Evolutionary conservation across 345 rosid genomes (phyloP).

Genomic region (Pistacia atlantica): DNA sequence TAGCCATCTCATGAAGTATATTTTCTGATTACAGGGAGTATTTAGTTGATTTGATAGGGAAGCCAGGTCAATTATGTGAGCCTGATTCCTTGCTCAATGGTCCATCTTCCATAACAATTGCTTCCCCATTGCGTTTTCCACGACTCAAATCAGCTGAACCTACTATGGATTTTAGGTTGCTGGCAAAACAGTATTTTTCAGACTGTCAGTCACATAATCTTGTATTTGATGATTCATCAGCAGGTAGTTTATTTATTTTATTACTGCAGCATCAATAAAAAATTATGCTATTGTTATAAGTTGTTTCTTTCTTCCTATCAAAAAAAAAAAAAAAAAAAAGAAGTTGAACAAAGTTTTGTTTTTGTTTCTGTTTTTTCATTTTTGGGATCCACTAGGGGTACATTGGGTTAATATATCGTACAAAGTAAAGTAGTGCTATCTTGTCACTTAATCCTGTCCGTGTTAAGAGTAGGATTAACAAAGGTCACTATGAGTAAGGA

Average conservation of each 20-base stretch:
- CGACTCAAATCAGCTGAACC: slow-evolving; percentile 68
- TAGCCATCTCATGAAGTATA: slow-evolving; percentile 26
- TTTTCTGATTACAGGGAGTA: slow-evolving; percentile 79
- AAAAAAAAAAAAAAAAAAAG: too few species aligned
- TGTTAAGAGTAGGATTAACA: not conserved
- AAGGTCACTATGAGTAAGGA: not conserved
- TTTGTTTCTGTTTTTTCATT: not conserved
- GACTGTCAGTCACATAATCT: slow-evolving; percentile 79
- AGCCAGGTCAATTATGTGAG: slow-evolving; percentile 87
- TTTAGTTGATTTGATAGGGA: slow-evolving; percentile 87
- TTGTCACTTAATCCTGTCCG: not conserved
- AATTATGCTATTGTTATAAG: not conserved
- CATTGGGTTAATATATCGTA: not conserved
- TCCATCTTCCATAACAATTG: slow-evolving; percentile 87
- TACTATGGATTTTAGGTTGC: slow-evolving; percentile 68
- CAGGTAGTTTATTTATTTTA: slow-evolving; percentile 52
- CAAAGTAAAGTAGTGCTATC: not conserved
- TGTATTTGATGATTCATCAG: slow-evolving; percentile 69
- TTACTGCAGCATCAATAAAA: not conserved
- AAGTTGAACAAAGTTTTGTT: not conserved
- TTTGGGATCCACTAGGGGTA: not conserved
- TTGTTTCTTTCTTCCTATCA: not conserved
- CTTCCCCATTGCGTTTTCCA: slow-evolving; percentile 97
- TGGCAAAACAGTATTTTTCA: slow-evolving; percentile 90
- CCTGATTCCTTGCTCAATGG: slow-evolving; percentile 98